These are phyloP conservation scores for Fusarium scirpi DNA, from an alignment of 2,329 filamentous ascomycete species.

Conservation along the genomic window DNA sequence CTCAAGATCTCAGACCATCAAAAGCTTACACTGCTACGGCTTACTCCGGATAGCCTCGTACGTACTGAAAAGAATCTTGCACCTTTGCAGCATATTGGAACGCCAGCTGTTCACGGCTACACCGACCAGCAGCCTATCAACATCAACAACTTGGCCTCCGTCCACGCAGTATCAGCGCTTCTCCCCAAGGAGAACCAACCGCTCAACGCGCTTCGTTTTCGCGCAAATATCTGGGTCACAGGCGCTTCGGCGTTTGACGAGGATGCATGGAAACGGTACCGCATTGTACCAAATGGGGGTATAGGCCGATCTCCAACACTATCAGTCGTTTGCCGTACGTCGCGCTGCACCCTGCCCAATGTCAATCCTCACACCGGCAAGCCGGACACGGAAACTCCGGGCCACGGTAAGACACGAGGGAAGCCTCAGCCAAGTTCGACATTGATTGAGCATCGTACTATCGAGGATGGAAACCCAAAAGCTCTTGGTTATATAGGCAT, in stretches of 20 bases:
- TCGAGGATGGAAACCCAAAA: slow-evolving; percentile 44
- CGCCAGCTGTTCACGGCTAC: slow-evolving; percentile 34
- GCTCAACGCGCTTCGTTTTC: slow-evolving; percentile 36
- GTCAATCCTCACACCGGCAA: slow-evolving; percentile 29
- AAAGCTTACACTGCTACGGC: slow-evolving; percentile 19
- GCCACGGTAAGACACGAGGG: slow-evolving; percentile 26
- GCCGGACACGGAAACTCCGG: slow-evolving; percentile 15
- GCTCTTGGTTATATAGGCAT: slow-evolving; percentile 49
- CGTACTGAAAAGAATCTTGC: slow-evolving; percentile 32
- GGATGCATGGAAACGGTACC: slow-evolving; percentile 34
- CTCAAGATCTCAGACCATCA: slow-evolving; percentile 27
- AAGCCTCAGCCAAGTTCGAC: slow-evolving; percentile 47
- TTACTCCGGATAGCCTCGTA: slow-evolving; percentile 23
- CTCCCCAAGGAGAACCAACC: slow-evolving; percentile 31
- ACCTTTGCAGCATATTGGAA: slow-evolving; percentile 24
- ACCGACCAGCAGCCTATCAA: slow-evolving; percentile 40
- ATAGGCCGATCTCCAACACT: background rate
- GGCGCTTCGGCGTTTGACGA: slow-evolving; percentile 32
- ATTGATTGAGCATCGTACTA: slow-evolving; percentile 37
- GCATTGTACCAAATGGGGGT: background rate
- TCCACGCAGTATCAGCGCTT: slow-evolving; percentile 30
- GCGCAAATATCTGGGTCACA: slow-evolving; percentile 37
- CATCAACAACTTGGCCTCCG: slow-evolving; percentile 31
- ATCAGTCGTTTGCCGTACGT: slow-evolving; percentile 38
- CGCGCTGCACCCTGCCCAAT: slow-evolving; percentile 36